Conservation (phyloP, 2,329 filamentous ascomycete species). For the Harringtonia lauricola region DNA sequence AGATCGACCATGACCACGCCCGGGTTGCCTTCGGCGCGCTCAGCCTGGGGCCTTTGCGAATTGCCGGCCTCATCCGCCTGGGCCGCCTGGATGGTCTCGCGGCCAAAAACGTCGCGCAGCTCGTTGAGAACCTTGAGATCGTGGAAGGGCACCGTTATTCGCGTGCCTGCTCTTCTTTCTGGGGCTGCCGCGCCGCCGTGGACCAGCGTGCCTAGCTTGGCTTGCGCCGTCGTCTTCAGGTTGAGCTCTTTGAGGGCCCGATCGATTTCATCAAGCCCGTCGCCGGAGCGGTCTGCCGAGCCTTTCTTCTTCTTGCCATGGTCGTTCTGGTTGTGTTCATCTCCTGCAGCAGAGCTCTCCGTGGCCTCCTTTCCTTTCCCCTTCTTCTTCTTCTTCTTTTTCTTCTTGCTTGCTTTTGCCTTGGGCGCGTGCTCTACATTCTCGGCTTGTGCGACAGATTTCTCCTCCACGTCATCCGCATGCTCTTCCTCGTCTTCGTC, state of each 20-base stretch:
- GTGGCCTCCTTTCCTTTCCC: slow-evolving; percentile 17
- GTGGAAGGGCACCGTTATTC: slow-evolving; percentile 44
- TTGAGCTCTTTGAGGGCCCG: slow-evolving; percentile 39
- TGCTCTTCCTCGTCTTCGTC: slow-evolving; percentile 23
- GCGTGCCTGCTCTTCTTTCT: neutral
- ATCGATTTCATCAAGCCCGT: slow-evolving; percentile 40
- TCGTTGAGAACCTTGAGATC: slow-evolving; percentile 82
- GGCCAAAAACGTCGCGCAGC: slow-evolving; percentile 58
- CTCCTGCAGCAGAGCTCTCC: neutral
- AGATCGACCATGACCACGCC: slow-evolving; percentile 37
- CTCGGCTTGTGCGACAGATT: slow-evolving; percentile 15
- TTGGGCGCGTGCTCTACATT: slow-evolving; percentile 9
- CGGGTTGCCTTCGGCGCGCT: slow-evolving; percentile 18
- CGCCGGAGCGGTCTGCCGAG: slow-evolving; percentile 8
- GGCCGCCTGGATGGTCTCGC: slow-evolving; percentile 44
- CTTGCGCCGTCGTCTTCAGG: slow-evolving; percentile 14
- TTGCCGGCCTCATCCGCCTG: slow-evolving; percentile 33
- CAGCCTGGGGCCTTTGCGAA: slow-evolving; percentile 11
- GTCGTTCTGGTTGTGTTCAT: slow-evolving; percentile 21
- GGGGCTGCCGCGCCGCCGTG: neutral
- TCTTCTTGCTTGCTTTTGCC: slow-evolving; percentile 19
- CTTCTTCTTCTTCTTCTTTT: slow-evolving; percentile 22
- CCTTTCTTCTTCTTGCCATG: slow-evolving; percentile 8
- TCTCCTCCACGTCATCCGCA: slow-evolving; percentile 19
- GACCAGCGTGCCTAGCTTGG: neutral